phyloP scores from a whole-genome alignment of 495 filamentous ascomycete species.

The Trichocladium antarcticum region DNA sequence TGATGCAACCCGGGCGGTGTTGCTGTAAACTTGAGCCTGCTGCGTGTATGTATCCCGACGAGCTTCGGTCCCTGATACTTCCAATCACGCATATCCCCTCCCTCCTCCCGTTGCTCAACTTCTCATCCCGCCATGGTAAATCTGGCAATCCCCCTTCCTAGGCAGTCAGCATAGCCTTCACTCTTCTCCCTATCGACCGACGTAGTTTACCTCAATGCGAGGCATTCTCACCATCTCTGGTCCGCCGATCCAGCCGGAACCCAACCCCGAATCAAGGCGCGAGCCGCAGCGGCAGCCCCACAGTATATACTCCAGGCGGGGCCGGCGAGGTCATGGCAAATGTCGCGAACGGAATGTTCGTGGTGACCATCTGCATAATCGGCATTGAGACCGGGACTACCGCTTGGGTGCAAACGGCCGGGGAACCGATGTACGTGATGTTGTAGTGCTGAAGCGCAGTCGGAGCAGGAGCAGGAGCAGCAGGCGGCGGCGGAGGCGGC shows the following conservation, averaged over 20 bases:
- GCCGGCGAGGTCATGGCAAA: conserved; percentile 1
- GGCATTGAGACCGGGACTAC: not conserved
- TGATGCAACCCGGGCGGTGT: not conserved
- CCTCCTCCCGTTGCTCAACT: not conserved
- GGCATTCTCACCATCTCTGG: too few species aligned
- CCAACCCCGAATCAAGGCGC: not conserved
- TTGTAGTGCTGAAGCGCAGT: not conserved
- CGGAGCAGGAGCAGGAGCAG: not conserved
- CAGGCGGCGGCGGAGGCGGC: conserved; percentile 2
- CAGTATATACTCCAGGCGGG: not conserved
- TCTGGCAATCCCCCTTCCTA: not conserved
- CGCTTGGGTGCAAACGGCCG: not conserved
- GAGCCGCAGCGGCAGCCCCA: not conserved
- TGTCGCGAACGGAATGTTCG: not conserved
- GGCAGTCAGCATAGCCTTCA: not conserved
- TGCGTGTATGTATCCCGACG: not conserved
- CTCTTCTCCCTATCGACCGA: not conserved
- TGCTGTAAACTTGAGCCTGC: not conserved
- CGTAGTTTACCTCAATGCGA: too few species aligned
- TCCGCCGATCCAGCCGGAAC: not conserved
- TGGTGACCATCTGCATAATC: not conserved
- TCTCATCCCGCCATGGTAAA: not conserved
- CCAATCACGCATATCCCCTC: not conserved
- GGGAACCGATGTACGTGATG: conserved; percentile 2
- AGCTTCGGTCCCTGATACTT: not conserved